phyloP scores from a whole-genome alignment of 164 flowering plant species.

The Sextonia rubra region DNA sequence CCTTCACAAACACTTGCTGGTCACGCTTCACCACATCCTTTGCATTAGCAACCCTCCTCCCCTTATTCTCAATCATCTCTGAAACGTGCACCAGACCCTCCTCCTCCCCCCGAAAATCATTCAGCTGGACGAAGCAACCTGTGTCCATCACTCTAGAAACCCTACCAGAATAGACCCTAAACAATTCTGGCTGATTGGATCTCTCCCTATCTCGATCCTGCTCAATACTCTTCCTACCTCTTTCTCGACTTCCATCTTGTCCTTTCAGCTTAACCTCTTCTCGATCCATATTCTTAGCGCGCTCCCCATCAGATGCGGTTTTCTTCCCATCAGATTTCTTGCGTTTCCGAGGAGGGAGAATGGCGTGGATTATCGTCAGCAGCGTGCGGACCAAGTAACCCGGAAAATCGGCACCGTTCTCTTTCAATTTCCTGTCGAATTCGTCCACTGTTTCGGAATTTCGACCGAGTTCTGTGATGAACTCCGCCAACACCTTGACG shows the following conservation, averaged over 20 bases:
- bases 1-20: constrained; percentile 83
- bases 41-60: constrained; percentile 61
- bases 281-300: constrained; percentile 59
- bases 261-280: constrained; percentile 46
- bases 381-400: constrained; percentile 83
- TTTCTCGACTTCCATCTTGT: constrained; percentile 15
- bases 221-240: constrained; percentile 13
- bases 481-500: constrained; percentile 84
- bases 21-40: constrained; percentile 83
- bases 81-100: constrained; percentile 89
- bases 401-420: constrained; percentile 78
- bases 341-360: constrained; percentile 57
- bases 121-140: constrained; percentile 75
- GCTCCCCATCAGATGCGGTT: constrained; percentile 36
- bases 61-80: constrained; percentile 59
- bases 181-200: constrained; percentile 60
- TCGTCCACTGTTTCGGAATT: constrained; percentile 52
- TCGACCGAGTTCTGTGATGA: constrained; percentile 67
- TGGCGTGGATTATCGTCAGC: constrained; percentile 73
- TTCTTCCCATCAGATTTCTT: constrained; percentile 26
- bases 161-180: constrained; percentile 64
- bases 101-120: constrained; percentile 69
- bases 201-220: not conserved
- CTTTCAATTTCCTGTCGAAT: constrained; percentile 67
- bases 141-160: constrained; percentile 78